phyloP scores from a whole-genome alignment of 2,329 filamentous ascomycete genomes.

The Colletotrichum sp. region DNA sequence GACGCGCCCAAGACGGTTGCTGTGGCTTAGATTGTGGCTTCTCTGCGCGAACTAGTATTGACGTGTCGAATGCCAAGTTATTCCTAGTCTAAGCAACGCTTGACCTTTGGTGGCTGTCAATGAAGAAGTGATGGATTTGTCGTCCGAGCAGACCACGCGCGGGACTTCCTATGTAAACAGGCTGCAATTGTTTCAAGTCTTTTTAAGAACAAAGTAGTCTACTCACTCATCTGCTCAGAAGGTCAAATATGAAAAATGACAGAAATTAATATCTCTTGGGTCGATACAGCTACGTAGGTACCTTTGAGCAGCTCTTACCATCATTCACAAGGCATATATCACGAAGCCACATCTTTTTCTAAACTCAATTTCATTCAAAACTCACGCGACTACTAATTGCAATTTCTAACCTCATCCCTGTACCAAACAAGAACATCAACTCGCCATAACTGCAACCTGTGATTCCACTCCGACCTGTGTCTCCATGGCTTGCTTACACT shows the following conservation, averaged over 20 bases:
- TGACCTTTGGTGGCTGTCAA: neutral
- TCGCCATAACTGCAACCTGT: neutral
- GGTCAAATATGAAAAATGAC: too few species aligned
- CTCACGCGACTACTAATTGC: neutral
- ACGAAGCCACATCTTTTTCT: neutral
- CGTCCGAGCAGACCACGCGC: too few species aligned
- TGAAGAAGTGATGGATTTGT: neutral
- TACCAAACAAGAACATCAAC: neutral
- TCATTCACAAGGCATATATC: neutral
- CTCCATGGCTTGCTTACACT: neutral
- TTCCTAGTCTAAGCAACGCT: neutral
- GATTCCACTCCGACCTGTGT: neutral
- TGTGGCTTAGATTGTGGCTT: neutral
- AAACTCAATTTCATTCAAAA: neutral
- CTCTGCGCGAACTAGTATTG: neutral
- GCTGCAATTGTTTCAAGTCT: too few species aligned
- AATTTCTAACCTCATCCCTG: neutral
- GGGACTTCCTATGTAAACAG: too few species aligned
- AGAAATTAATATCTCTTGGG: too few species aligned
- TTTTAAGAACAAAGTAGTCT: too few species aligned
- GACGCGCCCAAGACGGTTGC: neutral
- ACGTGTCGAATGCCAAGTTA: neutral
- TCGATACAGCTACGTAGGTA: too few species aligned
- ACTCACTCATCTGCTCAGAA: too few species aligned
- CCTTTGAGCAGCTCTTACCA: too few species aligned